These are phyloP conservation scores for Candida smagusa DNA, from an alignment of 1,139 yeast species.

Conservation along the genomic window DNA sequence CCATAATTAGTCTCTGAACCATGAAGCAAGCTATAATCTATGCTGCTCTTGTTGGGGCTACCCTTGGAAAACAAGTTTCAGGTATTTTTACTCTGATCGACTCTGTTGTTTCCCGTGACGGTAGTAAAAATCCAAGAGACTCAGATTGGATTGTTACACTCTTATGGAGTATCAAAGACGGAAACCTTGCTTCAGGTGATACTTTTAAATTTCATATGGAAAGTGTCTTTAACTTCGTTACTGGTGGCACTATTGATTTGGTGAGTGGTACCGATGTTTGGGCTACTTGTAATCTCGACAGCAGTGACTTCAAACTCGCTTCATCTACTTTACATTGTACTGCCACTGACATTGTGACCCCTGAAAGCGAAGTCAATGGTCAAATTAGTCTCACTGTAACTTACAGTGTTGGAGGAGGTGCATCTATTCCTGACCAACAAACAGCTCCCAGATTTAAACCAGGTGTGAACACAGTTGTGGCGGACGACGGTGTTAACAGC, in stretches of 20 bases:
- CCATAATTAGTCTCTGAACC: too few species aligned
- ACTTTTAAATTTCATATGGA: slow-evolving; percentile 26
- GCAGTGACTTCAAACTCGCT: slow-evolving; percentile 24
- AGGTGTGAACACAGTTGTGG: slow-evolving; percentile 23
- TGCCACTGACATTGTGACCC: slow-evolving; percentile 12
- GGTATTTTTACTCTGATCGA: slow-evolving; percentile 7
- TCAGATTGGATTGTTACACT: slow-evolving; percentile 25
- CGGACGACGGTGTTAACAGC: slow-evolving; percentile 21
- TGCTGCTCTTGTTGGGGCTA: background rate
- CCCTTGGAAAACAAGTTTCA: slow-evolving; percentile 2
- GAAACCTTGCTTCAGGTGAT: slow-evolving; percentile 22
- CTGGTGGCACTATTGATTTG: slow-evolving; percentile 5
- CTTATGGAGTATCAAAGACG: slow-evolving; percentile 22
- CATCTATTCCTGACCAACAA: slow-evolving; percentile 14
- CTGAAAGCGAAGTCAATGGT: slow-evolving; percentile 17
- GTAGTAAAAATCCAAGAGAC: slow-evolving; percentile 9
- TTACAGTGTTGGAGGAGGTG: slow-evolving; percentile 24
- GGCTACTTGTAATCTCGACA: slow-evolving; percentile 24
- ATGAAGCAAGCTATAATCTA: too few species aligned
- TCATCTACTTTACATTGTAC: slow-evolving; percentile 25
- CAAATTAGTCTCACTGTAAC: slow-evolving; percentile 21
- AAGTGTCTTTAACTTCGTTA: slow-evolving; percentile 24
- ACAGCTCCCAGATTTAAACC: slow-evolving; percentile 16
- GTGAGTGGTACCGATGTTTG: slow-evolving; percentile 9
- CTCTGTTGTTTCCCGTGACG: slow-evolving; percentile 2